Base-by-base conservation (phyloP, 2,329 filamentous ascomycete genomes). In the Colletotrichum tabaci region DNA sequence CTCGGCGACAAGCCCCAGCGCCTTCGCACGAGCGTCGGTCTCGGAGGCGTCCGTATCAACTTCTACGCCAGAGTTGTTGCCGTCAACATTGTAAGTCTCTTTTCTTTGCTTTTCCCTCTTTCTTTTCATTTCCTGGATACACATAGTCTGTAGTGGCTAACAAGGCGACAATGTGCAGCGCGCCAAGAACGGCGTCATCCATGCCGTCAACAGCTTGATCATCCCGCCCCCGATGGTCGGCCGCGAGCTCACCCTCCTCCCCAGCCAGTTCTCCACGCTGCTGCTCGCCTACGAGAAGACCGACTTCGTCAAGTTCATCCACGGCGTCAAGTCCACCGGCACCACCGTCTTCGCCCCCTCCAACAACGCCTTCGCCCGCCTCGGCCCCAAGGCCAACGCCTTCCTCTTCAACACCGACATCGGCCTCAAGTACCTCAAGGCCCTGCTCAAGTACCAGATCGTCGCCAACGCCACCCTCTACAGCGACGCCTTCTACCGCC, bases 331-430 rank as follows among this genome's bases (percentile, higher is more conserved):
- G 21, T 85, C 88, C 56, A 81, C 84, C 2, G 94, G 94, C 46
- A 90, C 90, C 49, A 98, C 95, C 3, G 79, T 96, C 72, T 97
- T 98, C 77, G 93, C 93, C 0, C 95, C 95, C 0, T 90, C 88
- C 56, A 98, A 98, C 86, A 83, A 82, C 5, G 95, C 95, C n/a
- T 98, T 96, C 84, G 79, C 87, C 76, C 89, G 89, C 74, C 90
- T 98, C 1, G 94, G 94, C 0, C 87, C 89, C 1, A 86, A 80
- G 66, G 89, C 92, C 76, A 97, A 96, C 78, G 93, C 91, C 26
- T 98, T 97, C 87, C 86, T 98, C 4, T 98, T 98, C 87, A 88
- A 88, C 80, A 93, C 92, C 70, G 85, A 89, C 38, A 88, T 87
- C 63, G 95, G 95, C 2, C 85, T 88, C 74, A 91, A 91, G 80